Evolutionary conservation across 75 land plant genomes (phyloP).

Genomic region (Sequoiadendron giganteum): DNA sequence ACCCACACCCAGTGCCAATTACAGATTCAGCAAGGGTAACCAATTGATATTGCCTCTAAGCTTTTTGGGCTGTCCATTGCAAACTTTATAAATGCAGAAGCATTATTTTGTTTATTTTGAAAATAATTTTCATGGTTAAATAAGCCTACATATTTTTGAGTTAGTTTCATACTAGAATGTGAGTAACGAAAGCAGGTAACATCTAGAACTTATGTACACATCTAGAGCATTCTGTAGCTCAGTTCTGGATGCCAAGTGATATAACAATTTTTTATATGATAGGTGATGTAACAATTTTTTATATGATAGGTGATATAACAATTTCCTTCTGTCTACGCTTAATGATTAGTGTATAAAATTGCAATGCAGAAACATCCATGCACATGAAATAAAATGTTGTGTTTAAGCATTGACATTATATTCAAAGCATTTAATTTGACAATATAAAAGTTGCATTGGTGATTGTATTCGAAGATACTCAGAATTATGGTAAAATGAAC

Average conservation of each 20-base stretch:
- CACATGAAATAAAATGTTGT: too few relatives aligned
- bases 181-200: not conserved
- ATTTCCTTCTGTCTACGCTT: not conserved
- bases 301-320: not conserved
- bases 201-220: not conserved
- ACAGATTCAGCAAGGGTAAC: constrained; percentile 85
- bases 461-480: too few relatives aligned
- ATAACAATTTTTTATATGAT: not conserved
- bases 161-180: not conserved
- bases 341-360: not conserved
- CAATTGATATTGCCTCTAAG: not conserved
- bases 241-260: not conserved
- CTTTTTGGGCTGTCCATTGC: not conserved
- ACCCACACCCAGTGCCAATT: constrained; percentile 64
- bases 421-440: too few relatives aligned
- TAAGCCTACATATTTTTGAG: not conserved
- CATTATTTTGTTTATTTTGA: not conserved
- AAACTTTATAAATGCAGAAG: not conserved
- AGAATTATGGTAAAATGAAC: too few relatives aligned
- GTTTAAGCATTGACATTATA: too few relatives aligned
- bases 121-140: not conserved
- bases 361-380: not conserved
- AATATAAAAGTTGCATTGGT: too few relatives aligned
- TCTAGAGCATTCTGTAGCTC: not conserved
- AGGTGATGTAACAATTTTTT: not conserved